Base-by-base conservation (phyloP, 1,139 yeast genomes). In the Saccharomyces uvarum region DNA sequence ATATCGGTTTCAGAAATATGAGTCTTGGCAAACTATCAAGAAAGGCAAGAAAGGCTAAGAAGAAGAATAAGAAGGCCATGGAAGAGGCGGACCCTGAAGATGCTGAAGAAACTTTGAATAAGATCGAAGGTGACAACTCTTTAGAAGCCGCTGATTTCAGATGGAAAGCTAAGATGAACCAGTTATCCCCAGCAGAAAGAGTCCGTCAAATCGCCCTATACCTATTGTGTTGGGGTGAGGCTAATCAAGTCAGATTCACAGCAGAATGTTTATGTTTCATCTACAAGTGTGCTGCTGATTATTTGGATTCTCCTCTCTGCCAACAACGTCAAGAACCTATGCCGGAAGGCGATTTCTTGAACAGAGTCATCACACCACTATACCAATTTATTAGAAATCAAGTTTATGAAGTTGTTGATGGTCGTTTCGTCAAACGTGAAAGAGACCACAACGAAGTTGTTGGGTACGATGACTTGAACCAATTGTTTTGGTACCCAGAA, bases 401-500 rank as follows among this genome's bases (percentile, higher is more conserved):
- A 75, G 97, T 93, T 57, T 93, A 91, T 70, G 98, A 93, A 75
- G 84, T 93, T 64, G 80, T 85, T 64, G 97, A 91, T 63, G 98
- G 98, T 59, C 88, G 95, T 75, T 95, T 86, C 68, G 95, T 93
- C 65, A 95, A 95, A 77, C 91, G 99, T 73, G 99, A 93, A 79
- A 87, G 81, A 67, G 99, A 93, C 74, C 99, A 95, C 77, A 87
- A 90, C 77, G 81, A 87, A 70, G 82, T 93, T 63, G 85, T 93
- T 69, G 99, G 99, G 73, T 93, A 93, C 72, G 99, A 93, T 77
- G 99, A 95, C 77, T 95, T 93, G 59, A 93, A 95, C 75, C 99
- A 95, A 78, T 81, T 93, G 66, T 93, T 93, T 76, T 93, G 99
- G 99, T 95, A 93, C 75, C 98, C 99, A 48, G 98, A 93, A 75